Conservation (phyloP, 768 basidiomycete genomes). For the Hypholoma sublateritium region DNA sequence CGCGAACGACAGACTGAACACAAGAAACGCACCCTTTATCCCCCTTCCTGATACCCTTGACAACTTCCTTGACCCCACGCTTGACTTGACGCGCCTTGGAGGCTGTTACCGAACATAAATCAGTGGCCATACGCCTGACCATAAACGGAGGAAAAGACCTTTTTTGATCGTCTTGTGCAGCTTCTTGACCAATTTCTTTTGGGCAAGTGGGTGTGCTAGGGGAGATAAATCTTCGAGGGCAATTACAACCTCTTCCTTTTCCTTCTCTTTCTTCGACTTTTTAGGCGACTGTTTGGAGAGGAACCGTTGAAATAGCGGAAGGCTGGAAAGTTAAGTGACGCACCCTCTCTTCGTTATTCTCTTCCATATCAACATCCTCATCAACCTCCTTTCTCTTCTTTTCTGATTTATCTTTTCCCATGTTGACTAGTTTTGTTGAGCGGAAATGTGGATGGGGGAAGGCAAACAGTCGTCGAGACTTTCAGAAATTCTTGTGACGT, state of each 20-base stretch:
- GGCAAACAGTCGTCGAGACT: not conserved
- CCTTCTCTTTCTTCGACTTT: slow-evolving; percentile 61
- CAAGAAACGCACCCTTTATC: slow-evolving; percentile 79
- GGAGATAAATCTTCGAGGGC: slow-evolving; percentile 85
- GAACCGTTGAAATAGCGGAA: slow-evolving; percentile 1
- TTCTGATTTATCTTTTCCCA: slow-evolving; percentile 76
- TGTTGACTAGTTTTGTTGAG: slow-evolving; percentile 17
- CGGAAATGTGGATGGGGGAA: not conserved
- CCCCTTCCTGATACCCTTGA: slow-evolving; percentile 95
- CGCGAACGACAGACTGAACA: not conserved
- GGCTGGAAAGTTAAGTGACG: not conserved
- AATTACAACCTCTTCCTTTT: slow-evolving; percentile 64
- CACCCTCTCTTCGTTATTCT: slow-evolving; percentile 33
- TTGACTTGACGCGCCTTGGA: slow-evolving; percentile 95
- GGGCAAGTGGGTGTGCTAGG: slow-evolving; percentile 91
- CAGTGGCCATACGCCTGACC: not conserved
- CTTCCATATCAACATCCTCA: slow-evolving; percentile 53
- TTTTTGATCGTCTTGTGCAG: slow-evolving; percentile 94
- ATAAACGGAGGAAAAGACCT: slow-evolving; percentile 42
- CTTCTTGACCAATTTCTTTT: slow-evolving; percentile 92
- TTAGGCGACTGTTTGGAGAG: slow-evolving; percentile 41
- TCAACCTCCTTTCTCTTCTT: slow-evolving; percentile 61
- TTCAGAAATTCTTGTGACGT: slow-evolving; percentile 19
- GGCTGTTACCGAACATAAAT: slow-evolving; percentile 43
- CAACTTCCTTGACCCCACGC: slow-evolving; percentile 97